Percentiles rank a stretch among this genome's conserved stretches.
Conservation (phyloP, 192 early-diverging fungal genomes). For the Podochytrium sp. region DNA sequence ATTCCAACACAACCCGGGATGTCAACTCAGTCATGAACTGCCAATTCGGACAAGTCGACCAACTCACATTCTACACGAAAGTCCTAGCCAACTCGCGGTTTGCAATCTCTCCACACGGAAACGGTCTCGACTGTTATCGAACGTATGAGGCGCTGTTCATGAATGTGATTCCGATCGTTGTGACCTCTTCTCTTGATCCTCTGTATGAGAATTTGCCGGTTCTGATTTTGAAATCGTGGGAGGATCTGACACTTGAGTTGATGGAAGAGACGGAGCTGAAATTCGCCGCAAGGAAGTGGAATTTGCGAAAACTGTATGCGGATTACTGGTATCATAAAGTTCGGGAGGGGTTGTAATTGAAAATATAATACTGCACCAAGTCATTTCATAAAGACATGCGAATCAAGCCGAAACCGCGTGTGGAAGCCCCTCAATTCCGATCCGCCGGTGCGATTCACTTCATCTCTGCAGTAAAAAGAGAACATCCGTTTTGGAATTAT, state of each 20-base stretch:
- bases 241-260: background rate
- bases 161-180: background rate
- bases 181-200: constrained; percentile 1
- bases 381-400: too few species aligned
- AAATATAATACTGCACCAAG: too few species aligned
- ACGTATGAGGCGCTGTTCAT: constrained; percentile 18
- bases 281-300: background rate
- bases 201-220: constrained; percentile 1
- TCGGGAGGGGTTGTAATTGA: too few species aligned
- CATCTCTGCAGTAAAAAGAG: too few species aligned
- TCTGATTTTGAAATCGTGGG: constrained; percentile 3
- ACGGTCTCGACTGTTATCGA: constrained; percentile 19
- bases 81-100: constrained; percentile 3
- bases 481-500: too few species aligned
- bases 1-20: background rate
- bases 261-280: background rate
- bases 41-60: background rate
- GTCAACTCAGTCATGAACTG: background rate
- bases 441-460: too few species aligned
- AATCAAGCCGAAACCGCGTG: too few species aligned
- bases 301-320: background rate
- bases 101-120: constrained; percentile 15
- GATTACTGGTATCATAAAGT: background rate
- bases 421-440: too few species aligned
- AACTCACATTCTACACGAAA: background rate